A percentile compares a stretch with the other conserved stretches of the same genome.
phyloP scores from a whole-genome alignment of 768 basidiomycete genomes.

The Dioszegia crocea region DNA sequence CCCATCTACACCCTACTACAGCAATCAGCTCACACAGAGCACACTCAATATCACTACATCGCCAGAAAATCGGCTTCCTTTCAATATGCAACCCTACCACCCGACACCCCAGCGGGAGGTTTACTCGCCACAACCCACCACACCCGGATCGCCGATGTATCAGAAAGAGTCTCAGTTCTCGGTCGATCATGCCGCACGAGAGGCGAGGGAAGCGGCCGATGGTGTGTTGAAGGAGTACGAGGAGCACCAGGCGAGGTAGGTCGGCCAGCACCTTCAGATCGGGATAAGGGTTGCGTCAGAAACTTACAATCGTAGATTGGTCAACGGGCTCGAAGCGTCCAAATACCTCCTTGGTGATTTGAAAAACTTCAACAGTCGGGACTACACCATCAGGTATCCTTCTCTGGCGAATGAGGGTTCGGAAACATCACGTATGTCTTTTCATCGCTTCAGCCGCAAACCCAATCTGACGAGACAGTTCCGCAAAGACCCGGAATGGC shows the following conservation, averaged over 20 bases:
- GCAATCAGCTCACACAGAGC: not conserved
- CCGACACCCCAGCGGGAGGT: constrained; percentile 17
- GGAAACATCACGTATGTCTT: constrained; percentile 14
- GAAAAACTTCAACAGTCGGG: constrained; percentile 72
- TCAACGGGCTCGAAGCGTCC: constrained; percentile 71
- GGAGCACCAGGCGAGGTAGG: constrained; percentile 65
- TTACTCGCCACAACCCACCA: constrained; percentile 17
- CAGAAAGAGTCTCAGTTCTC: constrained; percentile 44
- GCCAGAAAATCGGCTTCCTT: not conserved
- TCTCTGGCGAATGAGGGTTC: constrained; percentile 53
- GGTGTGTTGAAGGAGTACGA: constrained; percentile 44
- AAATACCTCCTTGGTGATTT: constrained; percentile 66
- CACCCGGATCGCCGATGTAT: constrained; percentile 32
- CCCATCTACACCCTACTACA: too few relatives aligned
- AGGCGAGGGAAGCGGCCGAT: constrained; percentile 37
- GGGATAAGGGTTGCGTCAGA: not conserved
- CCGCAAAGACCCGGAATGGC: constrained; percentile 44
- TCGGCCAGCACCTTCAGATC: constrained; percentile 10
- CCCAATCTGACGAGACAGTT: constrained; percentile 4
- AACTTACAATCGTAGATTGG: constrained; percentile 55
- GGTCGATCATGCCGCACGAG: constrained; percentile 18
- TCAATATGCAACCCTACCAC: constrained; percentile 41
- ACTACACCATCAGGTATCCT: constrained; percentile 89
- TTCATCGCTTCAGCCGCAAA: too few relatives aligned
- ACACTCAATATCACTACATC: not conserved